Conservation (phyloP, 2,329 filamentous ascomycete genomes). For the Simplicillium sp. region DNA sequence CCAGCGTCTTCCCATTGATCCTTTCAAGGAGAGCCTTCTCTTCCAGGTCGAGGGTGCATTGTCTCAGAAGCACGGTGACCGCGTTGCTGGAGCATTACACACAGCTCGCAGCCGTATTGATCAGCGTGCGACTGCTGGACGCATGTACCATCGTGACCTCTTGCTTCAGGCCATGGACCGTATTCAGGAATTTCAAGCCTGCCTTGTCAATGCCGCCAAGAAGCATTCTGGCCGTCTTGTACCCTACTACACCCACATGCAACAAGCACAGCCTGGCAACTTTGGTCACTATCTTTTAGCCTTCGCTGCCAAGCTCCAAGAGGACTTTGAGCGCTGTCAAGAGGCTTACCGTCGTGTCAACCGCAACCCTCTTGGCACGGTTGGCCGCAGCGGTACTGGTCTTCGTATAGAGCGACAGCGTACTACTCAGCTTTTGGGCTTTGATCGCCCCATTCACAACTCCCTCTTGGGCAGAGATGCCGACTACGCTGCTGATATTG, state of each 20-base stretch:
- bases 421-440: constrained; percentile 4
- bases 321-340: constrained; percentile 8
- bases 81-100: constrained; percentile 8
- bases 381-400: constrained; percentile 5
- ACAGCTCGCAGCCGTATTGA: constrained; percentile 9
- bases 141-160: constrained; percentile 5
- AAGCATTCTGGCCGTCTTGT: constrained; percentile 1
- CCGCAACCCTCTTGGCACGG: constrained; percentile 5
- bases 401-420: constrained; percentile 4
- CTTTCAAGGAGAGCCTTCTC: constrained; percentile 6
- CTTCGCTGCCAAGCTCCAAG: constrained; percentile 5
- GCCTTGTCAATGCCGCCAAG: constrained; percentile 4
- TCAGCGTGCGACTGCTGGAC: constrained; percentile 8
- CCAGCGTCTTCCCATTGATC: constrained; percentile 3
- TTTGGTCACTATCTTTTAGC: constrained; percentile 15
- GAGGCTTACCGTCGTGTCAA: constrained; percentile 6
- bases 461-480: constrained; percentile 6
- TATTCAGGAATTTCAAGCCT: constrained; percentile 4
- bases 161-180: constrained; percentile 5
- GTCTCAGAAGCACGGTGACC: constrained; percentile 5
- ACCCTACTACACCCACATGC: constrained; percentile 9
- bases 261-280: constrained; percentile 9
- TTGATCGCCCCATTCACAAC: constrained; percentile 4
- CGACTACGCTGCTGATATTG: constrained; percentile 5
- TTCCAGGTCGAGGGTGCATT: constrained; percentile 5